Conservation (phyloP, 2,329 filamentous ascomycete species). For the Blastomyces percursus region DNA sequence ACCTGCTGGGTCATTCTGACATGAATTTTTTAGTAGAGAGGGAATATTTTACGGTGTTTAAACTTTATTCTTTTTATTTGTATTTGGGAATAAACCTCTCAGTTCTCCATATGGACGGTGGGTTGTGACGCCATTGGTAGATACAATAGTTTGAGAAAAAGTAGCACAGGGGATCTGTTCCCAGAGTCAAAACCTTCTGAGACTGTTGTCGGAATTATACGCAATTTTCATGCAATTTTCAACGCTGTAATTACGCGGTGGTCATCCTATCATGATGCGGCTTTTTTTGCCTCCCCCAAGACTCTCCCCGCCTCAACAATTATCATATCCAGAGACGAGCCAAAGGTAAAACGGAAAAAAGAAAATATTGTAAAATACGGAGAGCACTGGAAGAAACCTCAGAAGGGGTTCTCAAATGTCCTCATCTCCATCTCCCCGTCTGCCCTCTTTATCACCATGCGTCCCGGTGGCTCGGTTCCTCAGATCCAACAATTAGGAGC, state of each 20-base stretch:
- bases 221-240: neutral
- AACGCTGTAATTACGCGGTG: neutral
- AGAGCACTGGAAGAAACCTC: neutral
- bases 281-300: neutral
- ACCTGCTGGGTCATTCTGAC: neutral
- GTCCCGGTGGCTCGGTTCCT: conserved; percentile 36
- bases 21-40: neutral
- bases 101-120: neutral
- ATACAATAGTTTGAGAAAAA: neutral
- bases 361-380: neutral
- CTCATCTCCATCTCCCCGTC: neutral
- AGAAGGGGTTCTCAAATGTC: neutral
- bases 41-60: neutral
- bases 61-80: neutral
- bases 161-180: neutral
- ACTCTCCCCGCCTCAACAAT: too few relatives aligned
- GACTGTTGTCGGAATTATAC: too few relatives aligned
- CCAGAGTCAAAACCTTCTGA: too few relatives aligned
- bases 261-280: neutral
- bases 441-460: conserved; percentile 14
- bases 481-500: conserved; percentile 31
- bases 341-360: neutral
- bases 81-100: neutral
- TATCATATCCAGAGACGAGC: neutral
- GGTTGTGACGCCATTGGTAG: neutral